A percentile compares a stretch with the other conserved stretches of the same genome.
Evolutionary conservation across 768 basidiomycete genomes (phyloP).

Genomic region (Tubosaeta sp.): DNA sequence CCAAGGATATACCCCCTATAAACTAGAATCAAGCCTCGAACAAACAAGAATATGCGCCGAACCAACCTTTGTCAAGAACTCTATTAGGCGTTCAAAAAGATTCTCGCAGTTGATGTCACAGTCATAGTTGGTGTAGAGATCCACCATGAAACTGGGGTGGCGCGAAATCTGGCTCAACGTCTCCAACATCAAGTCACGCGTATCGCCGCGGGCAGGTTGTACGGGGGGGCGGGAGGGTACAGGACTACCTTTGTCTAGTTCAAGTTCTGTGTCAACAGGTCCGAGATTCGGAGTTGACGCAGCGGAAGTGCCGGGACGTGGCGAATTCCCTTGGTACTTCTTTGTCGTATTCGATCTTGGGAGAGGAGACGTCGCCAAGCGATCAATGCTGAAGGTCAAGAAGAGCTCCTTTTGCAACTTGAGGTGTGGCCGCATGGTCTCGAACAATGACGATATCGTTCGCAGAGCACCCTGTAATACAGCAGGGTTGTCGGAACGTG

Average conservation of each 20-base stretch:
- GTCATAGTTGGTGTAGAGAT: conserved; percentile 94
- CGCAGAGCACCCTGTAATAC: conserved; percentile 81
- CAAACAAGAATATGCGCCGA: neutral
- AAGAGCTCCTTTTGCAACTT: conserved; percentile 96
- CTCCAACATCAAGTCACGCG: conserved; percentile 86
- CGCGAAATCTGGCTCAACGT: conserved; percentile 77
- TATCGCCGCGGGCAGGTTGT: conserved; percentile 80
- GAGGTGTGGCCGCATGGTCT: conserved; percentile 78
- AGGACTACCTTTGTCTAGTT: conserved; percentile 45
- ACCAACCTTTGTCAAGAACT: conserved; percentile 81
- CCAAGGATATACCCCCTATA: conserved; percentile 75
- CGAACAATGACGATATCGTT: conserved; percentile 82
- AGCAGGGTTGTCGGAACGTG: conserved; percentile 79
- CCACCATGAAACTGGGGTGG: conserved; percentile 90
- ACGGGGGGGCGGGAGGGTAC: conserved; percentile 57
- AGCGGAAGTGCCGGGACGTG: conserved; percentile 49
- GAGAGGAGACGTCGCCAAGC: conserved; percentile 61
- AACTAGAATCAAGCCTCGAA: conserved; percentile 4
- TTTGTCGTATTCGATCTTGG: conserved; percentile 28
- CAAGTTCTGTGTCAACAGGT: conserved; percentile 35
- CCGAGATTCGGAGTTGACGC: conserved; percentile 41
- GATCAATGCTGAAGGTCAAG: conserved; percentile 89
- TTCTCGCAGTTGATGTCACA: conserved; percentile 97
- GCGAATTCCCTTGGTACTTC: conserved; percentile 39
- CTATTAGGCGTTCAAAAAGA: conserved; percentile 83